phyloP scores from a whole-genome alignment of 768 basidiomycete species.

The Pseudohyphozyma bogoriensis region DNA sequence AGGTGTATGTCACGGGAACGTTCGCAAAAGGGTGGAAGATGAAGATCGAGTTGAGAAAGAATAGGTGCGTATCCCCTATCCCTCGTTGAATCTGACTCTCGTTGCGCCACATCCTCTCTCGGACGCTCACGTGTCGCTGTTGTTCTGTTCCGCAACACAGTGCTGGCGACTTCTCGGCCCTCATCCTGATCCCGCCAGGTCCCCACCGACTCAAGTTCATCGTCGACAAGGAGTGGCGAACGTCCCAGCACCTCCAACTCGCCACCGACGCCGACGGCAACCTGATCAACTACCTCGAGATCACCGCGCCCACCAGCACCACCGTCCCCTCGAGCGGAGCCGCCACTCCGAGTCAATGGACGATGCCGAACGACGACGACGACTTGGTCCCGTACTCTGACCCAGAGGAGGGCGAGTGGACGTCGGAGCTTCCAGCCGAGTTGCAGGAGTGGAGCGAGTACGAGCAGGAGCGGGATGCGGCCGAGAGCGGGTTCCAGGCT shows the following conservation, averaged over 20 bases:
- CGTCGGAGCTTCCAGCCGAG: conserved; percentile 62
- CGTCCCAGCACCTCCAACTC: conserved; percentile 52
- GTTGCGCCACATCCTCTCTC: background rate
- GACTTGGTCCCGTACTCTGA: background rate
- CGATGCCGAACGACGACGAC: background rate
- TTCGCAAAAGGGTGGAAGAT: conserved; percentile 34
- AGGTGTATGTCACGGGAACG: conserved; percentile 34
- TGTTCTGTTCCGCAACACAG: background rate
- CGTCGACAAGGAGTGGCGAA: conserved; percentile 78
- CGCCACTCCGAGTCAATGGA: background rate
- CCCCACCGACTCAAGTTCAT: conserved; percentile 92
- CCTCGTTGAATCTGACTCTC: background rate
- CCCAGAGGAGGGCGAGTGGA: conserved; percentile 52
- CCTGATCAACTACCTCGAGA: conserved; percentile 85
- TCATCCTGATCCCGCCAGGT: conserved; percentile 58
- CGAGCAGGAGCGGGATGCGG: conserved; percentile 53
- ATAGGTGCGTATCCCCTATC: conserved; percentile 16
- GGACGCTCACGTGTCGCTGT: too few species aligned
- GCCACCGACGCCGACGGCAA: conserved; percentile 84
- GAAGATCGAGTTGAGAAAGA: conserved; percentile 34
- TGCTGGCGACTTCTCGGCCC: conserved; percentile 32
- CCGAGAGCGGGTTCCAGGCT: conserved; percentile 14
- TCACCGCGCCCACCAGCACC: conserved; percentile 19
- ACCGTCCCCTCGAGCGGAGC: background rate
- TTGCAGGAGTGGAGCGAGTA: conserved; percentile 72